Base-by-base conservation (phyloP, 768 basidiomycete genomes). In the Calocybe cyanea region DNA sequence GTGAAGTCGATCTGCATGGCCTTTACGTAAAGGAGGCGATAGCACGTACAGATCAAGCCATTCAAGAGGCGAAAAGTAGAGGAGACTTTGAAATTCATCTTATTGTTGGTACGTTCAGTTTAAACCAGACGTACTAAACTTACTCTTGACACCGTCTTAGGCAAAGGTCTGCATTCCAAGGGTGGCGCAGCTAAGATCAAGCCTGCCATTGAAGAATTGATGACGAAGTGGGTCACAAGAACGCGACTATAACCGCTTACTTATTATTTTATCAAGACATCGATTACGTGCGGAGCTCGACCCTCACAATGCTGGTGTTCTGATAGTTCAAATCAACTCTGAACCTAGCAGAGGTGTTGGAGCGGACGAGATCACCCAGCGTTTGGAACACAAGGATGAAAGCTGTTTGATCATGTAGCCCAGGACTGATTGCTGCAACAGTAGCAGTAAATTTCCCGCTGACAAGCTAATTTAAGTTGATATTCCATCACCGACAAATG, bases 11-110 rank as follows among this genome's bases (percentile, higher is more conserved):
- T 63, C 67, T 97, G 18, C 94, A 97, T 58, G 94, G 92, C 1
- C 68, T 98, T 3, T 95, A 90, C 63, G 93, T 95, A 50, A 92
- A 91, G 59, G 95, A 98, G 66, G 91, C 93, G 17, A 80, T 95
- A 38, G 69, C 76, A 34, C 76, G 75, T 42, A 83, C 80, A 1
- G 94, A 97, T 52, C 56, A 62, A 18, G 83, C 86, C 10, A 76
- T 96, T 20, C 67, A 79, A 57, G 67, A 77, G 25, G 91, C 88
- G 11, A 83, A 82, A 45, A 64, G 60, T 23, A 65, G 74, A 24
- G 87, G 87, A 2, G 76, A 85, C 46, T 53, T 68, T 4, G 77
- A 89, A 56, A 60, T 97, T 5, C 75, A 78, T 46, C 65, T 97
- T 47, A 95, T 98, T 52, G 92, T 95, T 45, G 92, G 93, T 80